phyloP scores from a whole-genome alignment of 1,284 basidiomycete genomes.

The Marasmius oreades region DNA sequence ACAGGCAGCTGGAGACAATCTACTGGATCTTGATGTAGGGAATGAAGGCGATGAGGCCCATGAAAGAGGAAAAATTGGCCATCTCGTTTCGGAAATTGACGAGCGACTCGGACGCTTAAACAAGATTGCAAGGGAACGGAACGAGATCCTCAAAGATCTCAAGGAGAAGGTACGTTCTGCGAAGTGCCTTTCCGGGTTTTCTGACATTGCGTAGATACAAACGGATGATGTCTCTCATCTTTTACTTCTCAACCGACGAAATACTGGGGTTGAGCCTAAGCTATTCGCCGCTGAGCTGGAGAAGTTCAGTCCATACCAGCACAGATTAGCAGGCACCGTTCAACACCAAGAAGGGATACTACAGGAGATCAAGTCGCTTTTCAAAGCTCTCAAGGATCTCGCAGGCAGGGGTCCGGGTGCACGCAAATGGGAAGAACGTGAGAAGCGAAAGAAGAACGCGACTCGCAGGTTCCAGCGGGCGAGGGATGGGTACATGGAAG shows the following conservation, averaged over 20 bases:
- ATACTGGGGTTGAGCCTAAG: slow-evolving; percentile 79
- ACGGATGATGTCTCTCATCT: slow-evolving; percentile 95
- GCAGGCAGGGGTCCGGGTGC: slow-evolving; percentile 70
- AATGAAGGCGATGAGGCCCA: slow-evolving; percentile 61
- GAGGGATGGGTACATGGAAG: slow-evolving; percentile 83
- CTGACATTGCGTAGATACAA: slow-evolving; percentile 66
- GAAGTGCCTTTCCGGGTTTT: slow-evolving; percentile 2
- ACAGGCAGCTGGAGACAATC: slow-evolving; percentile 42
- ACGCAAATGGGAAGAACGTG: slow-evolving; percentile 76
- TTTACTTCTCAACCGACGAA: slow-evolving; percentile 87
- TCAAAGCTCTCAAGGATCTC: slow-evolving; percentile 70
- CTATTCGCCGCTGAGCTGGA: slow-evolving; percentile 93
- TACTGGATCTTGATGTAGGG: slow-evolving; percentile 71
- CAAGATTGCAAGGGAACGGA: slow-evolving; percentile 83
- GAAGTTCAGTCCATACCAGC: slow-evolving; percentile 92
- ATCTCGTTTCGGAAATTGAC: slow-evolving; percentile 73
- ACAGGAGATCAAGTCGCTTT: slow-evolving; percentile 66
- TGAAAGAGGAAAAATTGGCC: slow-evolving; percentile 64
- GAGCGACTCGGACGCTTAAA: slow-evolving; percentile 73
- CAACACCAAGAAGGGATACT: slow-evolving; percentile 74
- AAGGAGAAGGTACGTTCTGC: slow-evolving; percentile 75
- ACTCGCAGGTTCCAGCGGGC: slow-evolving; percentile 71
- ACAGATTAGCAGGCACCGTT: slow-evolving; percentile 72
- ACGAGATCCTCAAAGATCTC: slow-evolving; percentile 86
- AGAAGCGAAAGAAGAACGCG: slow-evolving; percentile 72